Evolutionary conservation across 331 rosid genomes (phyloP).

Genomic region (Acacia pycnantha): DNA sequence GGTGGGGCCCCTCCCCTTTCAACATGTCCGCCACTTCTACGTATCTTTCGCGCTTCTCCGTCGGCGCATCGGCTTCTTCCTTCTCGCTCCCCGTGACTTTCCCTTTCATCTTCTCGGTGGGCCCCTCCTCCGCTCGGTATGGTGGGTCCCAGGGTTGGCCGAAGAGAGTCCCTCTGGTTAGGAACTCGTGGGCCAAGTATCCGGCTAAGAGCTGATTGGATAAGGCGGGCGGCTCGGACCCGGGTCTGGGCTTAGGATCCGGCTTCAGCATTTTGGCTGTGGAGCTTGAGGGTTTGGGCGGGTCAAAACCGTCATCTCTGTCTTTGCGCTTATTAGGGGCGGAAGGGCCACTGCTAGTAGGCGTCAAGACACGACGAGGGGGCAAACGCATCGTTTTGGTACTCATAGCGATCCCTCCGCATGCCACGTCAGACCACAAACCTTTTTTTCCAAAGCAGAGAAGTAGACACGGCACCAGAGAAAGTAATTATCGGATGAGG

Average conservation of each 20-base stretch:
- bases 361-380: conserved; percentile 78
- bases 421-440: conserved; percentile 69
- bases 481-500: background rate
- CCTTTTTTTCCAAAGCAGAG: background rate
- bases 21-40: conserved; percentile 64
- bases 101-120: conserved; percentile 8
- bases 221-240: conserved; percentile 9
- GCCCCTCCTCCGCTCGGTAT: conserved; percentile 25
- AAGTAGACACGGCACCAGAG: background rate
- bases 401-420: conserved; percentile 57
- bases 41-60: conserved; percentile 50
- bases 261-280: conserved; percentile 42
- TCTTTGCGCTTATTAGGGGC: conserved; percentile 60
- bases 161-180: conserved; percentile 69
- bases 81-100: background rate
- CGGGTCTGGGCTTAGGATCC: conserved; percentile 29
- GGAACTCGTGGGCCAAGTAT: conserved; percentile 88
- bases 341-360: conserved; percentile 23
- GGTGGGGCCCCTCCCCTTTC: conserved; percentile 57
- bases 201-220: conserved; percentile 81
- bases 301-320: conserved; percentile 44
- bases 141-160: conserved; percentile 63
- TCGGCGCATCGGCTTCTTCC: conserved; percentile 22
- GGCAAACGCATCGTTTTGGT: conserved; percentile 99
- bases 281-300: conserved; percentile 42